Evolutionary conservation across 495 filamentous ascomycete species (phyloP).

Genomic region (Xylaria curta): DNA sequence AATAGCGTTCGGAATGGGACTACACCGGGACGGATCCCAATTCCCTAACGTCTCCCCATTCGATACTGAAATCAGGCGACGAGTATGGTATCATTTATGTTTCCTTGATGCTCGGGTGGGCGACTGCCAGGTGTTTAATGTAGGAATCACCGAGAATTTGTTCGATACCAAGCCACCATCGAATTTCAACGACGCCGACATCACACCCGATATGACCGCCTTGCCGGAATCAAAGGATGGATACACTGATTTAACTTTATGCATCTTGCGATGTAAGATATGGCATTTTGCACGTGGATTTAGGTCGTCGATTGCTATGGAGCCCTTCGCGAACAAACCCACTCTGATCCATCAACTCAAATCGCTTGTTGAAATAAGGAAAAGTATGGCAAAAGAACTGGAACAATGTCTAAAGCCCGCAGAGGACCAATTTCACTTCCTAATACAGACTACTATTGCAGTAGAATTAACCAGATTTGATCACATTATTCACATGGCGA

Average conservation of each 20-base stretch:
- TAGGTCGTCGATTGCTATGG: not conserved
- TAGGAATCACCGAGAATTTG: conserved; percentile 3
- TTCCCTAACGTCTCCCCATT: conserved; percentile 40
- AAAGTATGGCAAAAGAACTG: conserved; percentile 5
- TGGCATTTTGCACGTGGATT: conserved; percentile 18
- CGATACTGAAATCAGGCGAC: conserved; percentile 59
- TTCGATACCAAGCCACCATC: conserved; percentile 22
- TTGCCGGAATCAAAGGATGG: conserved; percentile 6
- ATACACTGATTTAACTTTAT: conserved; percentile 21
- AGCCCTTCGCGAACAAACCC: not conserved
- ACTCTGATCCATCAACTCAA: not conserved
- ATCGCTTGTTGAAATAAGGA: not conserved
- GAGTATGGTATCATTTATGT: conserved; percentile 49
- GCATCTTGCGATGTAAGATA: conserved; percentile 18
- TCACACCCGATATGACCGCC: conserved; percentile 7
- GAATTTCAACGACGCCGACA: conserved; percentile 23
- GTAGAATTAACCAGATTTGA: conserved; percentile 10
- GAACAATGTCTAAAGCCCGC: not conserved
- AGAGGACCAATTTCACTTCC: not conserved
- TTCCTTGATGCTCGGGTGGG: conserved; percentile 22
- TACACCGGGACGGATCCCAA: conserved; percentile 26
- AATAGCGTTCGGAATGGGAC: conserved; percentile 22
- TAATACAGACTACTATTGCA: not conserved
- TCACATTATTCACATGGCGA: conserved; percentile 11
- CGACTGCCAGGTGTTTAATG: conserved; percentile 22